These are phyloP conservation scores for Chlorella sp. DNA, from an alignment of 139 green algal genomes.

Conservation along the genomic window DNA sequence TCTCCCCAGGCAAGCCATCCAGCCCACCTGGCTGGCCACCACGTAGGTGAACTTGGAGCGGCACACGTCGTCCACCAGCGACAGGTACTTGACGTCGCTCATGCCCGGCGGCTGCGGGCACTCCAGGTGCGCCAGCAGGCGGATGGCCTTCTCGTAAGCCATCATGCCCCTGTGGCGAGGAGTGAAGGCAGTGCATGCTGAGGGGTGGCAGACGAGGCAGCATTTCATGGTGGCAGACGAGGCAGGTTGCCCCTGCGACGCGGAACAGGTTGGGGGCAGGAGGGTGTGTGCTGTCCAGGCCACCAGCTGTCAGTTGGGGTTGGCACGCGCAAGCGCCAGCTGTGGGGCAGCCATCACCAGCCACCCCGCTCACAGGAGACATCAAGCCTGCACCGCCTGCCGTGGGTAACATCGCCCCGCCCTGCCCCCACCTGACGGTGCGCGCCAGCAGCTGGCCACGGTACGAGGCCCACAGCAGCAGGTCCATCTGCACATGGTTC, in stretches of 20 bases:
- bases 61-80: constrained; percentile 65
- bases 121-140: constrained; percentile 64
- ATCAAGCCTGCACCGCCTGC: too few species aligned
- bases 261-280: too few species aligned
- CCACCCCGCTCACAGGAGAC: too few species aligned
- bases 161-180: constrained; percentile 70
- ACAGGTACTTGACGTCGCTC: constrained; percentile 42
- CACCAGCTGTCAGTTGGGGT: background rate
- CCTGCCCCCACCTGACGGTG: constrained; percentile 63
- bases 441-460: constrained; percentile 86
- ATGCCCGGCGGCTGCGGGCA: constrained; percentile 52
- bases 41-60: constrained; percentile 84
- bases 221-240: too few species aligned
- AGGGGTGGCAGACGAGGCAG: too few species aligned
- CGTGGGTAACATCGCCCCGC: too few species aligned
- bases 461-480: constrained; percentile 89
- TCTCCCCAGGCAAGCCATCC: too few species aligned
- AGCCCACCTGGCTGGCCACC: constrained; percentile 70
- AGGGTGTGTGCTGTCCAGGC: too few species aligned
- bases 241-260: too few species aligned
- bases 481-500: constrained; percentile 59
- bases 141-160: constrained; percentile 72
- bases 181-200: background rate
- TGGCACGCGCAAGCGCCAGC: too few species aligned
- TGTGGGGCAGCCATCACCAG: too few species aligned